Base-by-base conservation (phyloP, 2,329 filamentous ascomycete species). In the Colletotrichum chrysophilum region DNA sequence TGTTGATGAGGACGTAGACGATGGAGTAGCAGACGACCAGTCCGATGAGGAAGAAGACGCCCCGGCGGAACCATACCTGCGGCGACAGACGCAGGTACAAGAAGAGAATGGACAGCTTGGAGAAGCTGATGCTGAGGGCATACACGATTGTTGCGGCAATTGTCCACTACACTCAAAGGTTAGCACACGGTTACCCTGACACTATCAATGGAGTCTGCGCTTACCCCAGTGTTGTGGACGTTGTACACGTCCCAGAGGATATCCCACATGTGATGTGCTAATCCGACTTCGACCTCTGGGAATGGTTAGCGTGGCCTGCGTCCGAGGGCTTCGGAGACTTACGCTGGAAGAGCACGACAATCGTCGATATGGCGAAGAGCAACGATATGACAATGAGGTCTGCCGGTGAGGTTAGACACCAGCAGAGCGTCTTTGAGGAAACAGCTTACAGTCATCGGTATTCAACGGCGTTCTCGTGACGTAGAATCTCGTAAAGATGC, bases 11-110 rank as follows among this genome's bases (percentile, higher is more conserved):
- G 18, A 69, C 36, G 18, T 69, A 64, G 21, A 84, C 77, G 61
- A 85, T 77, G n/a, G 79, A 78, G 71, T 82, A 82, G 43, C 82
- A 55, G 38, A 79, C 69, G 70, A 84, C 85, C 13, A 83, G 58
- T 5, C 66, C 69, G n/a, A 82, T 81, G 66, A 86, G 83, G 1
- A 70, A 78, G 1, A 30, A 71, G 26, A 77, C 71, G 30, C 78
- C 71, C 18, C 78, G 78, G 79, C 58, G 4, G 76, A 70, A 76
- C 24, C 70, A 61, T 21, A 32, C 21, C 7, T 52, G 55, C 10
- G 70, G 56, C 9, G 30, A 74, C n/a, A 75, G 32, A 7, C 72
- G 68, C 30, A 72, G 58, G 34, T 71, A 66, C 13, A 77, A 61
- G n/a, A 74, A 70, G n/a, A 77, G 64, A 16, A 77, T 52, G 5